Percentiles rank a stretch among this genome's conserved stretches.
Evolutionary conservation across 2,329 filamentous ascomycete genomes (phyloP).

Genomic region (Coniosporium tulheliwenetii): DNA sequence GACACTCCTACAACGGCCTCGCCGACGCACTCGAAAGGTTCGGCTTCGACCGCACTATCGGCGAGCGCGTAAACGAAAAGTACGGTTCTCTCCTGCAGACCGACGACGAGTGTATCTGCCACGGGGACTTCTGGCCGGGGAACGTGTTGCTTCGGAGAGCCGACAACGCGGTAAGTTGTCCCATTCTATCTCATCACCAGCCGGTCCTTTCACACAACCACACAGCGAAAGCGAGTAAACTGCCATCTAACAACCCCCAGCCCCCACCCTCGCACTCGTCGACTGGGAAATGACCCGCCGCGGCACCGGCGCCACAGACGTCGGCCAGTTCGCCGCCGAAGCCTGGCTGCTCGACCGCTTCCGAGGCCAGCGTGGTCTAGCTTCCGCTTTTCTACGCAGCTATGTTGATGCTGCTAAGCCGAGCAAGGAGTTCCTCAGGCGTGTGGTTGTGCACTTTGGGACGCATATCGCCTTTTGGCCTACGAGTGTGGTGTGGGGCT

Average conservation of each 20-base stretch:
- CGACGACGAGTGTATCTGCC: conserved; percentile 18
- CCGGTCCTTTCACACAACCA: too few relatives aligned
- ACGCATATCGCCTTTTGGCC: conserved; percentile 1
- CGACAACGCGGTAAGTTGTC: not conserved
- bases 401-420: not conserved
- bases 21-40: conserved; percentile 8
- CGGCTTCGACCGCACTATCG: conserved; percentile 11
- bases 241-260: not conserved
- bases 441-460: not conserved
- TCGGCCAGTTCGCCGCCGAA: conserved; percentile 21
- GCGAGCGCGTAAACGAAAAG: conserved; percentile 10
- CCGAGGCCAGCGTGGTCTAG: conserved; percentile 6
- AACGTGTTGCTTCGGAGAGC: conserved; percentile 15
- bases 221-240: too few relatives aligned
- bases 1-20: conserved; percentile 16
- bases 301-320: conserved; percentile 19
- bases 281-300: conserved; percentile 21
- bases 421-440: not conserved
- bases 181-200: too few relatives aligned
- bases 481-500: not conserved
- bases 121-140: conserved; percentile 24
- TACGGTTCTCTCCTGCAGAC: conserved; percentile 12
- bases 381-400: not conserved
- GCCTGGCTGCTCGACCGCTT: conserved; percentile 20
- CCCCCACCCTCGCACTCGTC: conserved; percentile 12